Evolutionary conservation across 169 alveolate genomes (phyloP).

Genomic region (Cryptosporidium viatorum): DNA sequence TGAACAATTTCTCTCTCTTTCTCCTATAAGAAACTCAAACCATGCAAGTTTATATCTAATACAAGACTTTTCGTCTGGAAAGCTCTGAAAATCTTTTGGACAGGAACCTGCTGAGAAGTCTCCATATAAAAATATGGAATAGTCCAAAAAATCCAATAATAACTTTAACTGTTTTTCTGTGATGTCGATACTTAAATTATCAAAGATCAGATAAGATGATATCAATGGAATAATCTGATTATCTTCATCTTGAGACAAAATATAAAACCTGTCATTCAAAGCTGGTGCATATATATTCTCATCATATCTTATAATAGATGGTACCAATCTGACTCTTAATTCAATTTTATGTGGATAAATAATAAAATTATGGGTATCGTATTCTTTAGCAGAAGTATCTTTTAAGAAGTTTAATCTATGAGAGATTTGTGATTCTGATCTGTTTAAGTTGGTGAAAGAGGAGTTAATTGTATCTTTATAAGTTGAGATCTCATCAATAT

Average conservation of each 20-base stretch:
- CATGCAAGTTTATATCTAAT: conserved; percentile 38
- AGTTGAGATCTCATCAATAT: conserved; percentile 18
- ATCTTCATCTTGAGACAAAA: conserved; percentile 29
- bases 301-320: conserved; percentile 32
- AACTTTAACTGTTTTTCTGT: conserved; percentile 21
- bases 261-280: conserved; percentile 48
- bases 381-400: background rate
- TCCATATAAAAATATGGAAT: conserved; percentile 52
- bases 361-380: conserved; percentile 10
- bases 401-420: conserved; percentile 14
- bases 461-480: background rate
- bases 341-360: conserved; percentile 62
- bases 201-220: conserved; percentile 46
- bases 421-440: background rate
- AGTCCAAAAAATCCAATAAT: conserved; percentile 37
- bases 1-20: background rate
- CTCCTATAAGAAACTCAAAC: conserved; percentile 52
- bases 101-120: conserved; percentile 66
- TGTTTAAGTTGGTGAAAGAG: background rate
- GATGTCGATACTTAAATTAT: conserved; percentile 20
- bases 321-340: conserved; percentile 60
- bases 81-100: conserved; percentile 42
- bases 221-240: conserved; percentile 47
- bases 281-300: conserved; percentile 66
- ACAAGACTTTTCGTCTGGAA: conserved; percentile 21